These are phyloP conservation scores for Dictyostelium capitatum DNA, from an alignment of 78 protist genomes.

Conservation along the genomic window DNA sequence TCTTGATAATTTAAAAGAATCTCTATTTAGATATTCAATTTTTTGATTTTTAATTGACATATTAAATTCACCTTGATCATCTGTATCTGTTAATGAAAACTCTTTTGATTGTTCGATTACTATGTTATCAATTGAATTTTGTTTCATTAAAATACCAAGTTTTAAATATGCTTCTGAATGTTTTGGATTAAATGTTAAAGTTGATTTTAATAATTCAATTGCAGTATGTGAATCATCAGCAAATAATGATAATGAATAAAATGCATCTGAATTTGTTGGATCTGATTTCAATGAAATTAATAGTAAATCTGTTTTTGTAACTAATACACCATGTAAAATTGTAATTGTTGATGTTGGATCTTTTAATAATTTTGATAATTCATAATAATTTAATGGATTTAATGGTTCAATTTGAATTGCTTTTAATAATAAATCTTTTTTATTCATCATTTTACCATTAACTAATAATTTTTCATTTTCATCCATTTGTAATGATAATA, in stretches of 20 bases:
- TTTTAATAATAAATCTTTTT: conserved; percentile 3
- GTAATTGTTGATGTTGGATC: background rate
- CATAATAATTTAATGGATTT: background rate
- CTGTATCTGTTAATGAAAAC: too few relatives aligned
- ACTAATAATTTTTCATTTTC: background rate
- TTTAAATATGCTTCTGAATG: background rate
- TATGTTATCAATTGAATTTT: background rate
- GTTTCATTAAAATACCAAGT: background rate
- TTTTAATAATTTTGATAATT: background rate
- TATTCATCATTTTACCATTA: background rate
- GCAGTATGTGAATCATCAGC: background rate
- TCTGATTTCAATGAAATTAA: background rate
- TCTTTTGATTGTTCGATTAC: conserved; percentile 11
- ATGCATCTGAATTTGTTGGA: background rate
- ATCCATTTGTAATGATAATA: background rate
- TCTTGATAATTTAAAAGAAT: conserved; percentile 24
- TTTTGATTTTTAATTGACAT: too few relatives aligned
- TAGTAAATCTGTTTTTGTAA: background rate
- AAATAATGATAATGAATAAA: background rate
- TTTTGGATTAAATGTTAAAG: background rate
- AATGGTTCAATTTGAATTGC: background rate
- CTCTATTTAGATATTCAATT: too few relatives aligned
- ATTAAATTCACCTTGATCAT: too few relatives aligned
- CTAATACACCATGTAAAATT: background rate
- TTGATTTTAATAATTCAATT: background rate